Percentiles rank a stretch among this genome's conserved stretches.
These are phyloP conservation scores for Leucocoprinus gongylophorus DNA, from an alignment of 1,284 basidiomycete species.

Conservation along the genomic window DNA sequence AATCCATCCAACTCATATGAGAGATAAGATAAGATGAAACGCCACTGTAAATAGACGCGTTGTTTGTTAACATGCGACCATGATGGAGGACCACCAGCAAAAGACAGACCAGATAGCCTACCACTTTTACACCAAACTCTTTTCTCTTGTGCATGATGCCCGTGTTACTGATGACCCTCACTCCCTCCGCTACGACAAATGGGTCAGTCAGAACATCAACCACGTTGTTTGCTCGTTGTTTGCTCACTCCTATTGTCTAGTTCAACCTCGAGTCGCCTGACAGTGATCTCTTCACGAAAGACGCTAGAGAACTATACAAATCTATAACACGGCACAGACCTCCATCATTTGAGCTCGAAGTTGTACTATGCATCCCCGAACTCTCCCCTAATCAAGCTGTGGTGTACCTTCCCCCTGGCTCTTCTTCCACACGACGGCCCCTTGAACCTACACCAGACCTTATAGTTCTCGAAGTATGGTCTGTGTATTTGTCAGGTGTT, in stretches of 20 bases:
- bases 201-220: constrained; percentile 43
- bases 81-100: constrained; percentile 24
- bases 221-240: not conserved
- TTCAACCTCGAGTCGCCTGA: constrained; percentile 74
- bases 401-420: constrained; percentile 52
- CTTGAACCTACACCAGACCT: constrained; percentile 59
- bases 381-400: constrained; percentile 61
- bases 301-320: constrained; percentile 52
- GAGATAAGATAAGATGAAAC: constrained; percentile 9
- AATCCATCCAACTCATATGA: too few relatives aligned
- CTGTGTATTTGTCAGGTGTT: constrained; percentile 40
- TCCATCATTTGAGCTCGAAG: constrained; percentile 41
- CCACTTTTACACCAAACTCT: constrained; percentile 72
- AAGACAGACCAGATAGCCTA: constrained; percentile 79
- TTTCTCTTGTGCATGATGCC: constrained; percentile 63
- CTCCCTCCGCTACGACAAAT: constrained; percentile 60
- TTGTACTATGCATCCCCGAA: constrained; percentile 63
- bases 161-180: constrained; percentile 46
- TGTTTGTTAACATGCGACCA: constrained; percentile 1
- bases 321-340: constrained; percentile 43
- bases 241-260: constrained; percentile 28
- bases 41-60: not conserved
- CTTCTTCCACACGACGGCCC: constrained; percentile 50
- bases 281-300: constrained; percentile 56
- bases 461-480: constrained; percentile 71